These are phyloP conservation scores for Dryadomyces quercus-mongolicae DNA, from an alignment of 2,329 filamentous ascomycete species.

Conservation along the genomic window DNA sequence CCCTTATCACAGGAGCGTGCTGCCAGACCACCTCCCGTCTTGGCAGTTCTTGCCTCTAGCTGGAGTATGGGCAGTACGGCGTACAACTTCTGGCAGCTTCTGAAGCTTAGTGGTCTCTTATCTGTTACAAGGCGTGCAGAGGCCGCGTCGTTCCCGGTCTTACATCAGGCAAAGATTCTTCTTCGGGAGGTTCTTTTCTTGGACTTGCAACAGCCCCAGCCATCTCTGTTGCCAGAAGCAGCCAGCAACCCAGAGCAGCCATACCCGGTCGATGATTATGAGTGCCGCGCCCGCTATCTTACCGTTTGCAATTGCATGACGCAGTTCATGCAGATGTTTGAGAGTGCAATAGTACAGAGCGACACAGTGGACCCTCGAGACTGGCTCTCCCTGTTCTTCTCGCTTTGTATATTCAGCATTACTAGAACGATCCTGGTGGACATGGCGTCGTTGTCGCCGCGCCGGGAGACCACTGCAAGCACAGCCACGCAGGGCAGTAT, in stretches of 20 bases:
- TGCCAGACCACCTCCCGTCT: slow-evolving; percentile 33
- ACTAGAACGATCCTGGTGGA: slow-evolving; percentile 39
- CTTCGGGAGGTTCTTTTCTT: slow-evolving; percentile 42
- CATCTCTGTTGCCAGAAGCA: slow-evolving; percentile 28
- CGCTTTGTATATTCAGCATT: slow-evolving; percentile 47
- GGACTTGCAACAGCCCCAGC: slow-evolving; percentile 36
- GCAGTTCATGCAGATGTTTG: slow-evolving; percentile 41
- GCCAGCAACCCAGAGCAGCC: slow-evolving; percentile 18
- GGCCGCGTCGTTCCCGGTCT: slow-evolving; percentile 32
- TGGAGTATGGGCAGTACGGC: slow-evolving; percentile 35
- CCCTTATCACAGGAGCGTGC: slow-evolving; percentile 28
- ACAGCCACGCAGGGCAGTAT: background rate
- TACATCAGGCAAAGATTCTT: slow-evolving; percentile 42
- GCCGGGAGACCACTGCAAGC: slow-evolving; percentile 4
- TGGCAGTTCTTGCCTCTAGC: slow-evolving; percentile 38
- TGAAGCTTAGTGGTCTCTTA: slow-evolving; percentile 36
- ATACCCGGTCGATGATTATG: slow-evolving; percentile 27
- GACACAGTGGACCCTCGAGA: slow-evolving; percentile 27
- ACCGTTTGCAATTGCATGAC: slow-evolving; percentile 37
- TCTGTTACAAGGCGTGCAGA: slow-evolving; percentile 36
- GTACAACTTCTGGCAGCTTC: slow-evolving; percentile 40
- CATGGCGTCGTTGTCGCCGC: slow-evolving; percentile 22
- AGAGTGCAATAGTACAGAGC: slow-evolving; percentile 28
- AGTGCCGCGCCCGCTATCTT: slow-evolving; percentile 33
- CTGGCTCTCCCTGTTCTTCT: slow-evolving; percentile 40